Conservation (phyloP, 352 stramenopile species). For the Phytopythium sindhum region DNA sequence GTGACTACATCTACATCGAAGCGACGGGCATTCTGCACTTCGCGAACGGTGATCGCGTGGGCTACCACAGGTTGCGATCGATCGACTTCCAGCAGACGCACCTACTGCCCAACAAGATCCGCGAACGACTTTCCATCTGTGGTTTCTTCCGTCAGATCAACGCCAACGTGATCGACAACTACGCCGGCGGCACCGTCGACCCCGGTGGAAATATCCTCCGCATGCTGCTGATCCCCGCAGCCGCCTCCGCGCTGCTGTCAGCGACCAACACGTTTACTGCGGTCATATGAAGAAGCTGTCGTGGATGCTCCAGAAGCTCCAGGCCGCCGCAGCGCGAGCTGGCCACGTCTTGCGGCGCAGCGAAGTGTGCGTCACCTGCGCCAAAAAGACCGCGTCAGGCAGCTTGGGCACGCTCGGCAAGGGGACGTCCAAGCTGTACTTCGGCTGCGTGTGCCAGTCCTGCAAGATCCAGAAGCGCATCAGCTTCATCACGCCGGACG, state of each 20-base stretch:
- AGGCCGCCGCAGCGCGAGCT: not conserved
- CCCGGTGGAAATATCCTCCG: conserved; percentile 12
- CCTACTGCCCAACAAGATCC: conserved; percentile 11
- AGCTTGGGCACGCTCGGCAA: conserved; percentile 16
- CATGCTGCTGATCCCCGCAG: conserved; percentile 4
- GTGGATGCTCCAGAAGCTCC: conserved; percentile 20
- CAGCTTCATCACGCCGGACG: conserved; percentile 31
- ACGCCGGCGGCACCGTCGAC: conserved; percentile 18
- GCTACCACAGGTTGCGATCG: conserved; percentile 39
- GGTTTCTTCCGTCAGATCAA: conserved; percentile 19
- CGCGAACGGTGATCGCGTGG: conserved; percentile 20
- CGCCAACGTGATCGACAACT: conserved; percentile 25
- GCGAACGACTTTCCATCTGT: conserved; percentile 20
- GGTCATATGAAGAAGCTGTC: conserved; percentile 43
- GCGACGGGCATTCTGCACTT: conserved; percentile 25
- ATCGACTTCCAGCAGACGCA: conserved; percentile 23
- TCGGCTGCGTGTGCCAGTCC: conserved; percentile 25
- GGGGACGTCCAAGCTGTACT: conserved; percentile 18
- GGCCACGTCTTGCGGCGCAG: not conserved
- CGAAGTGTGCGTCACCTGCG: conserved; percentile 17
- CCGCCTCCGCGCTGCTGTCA: conserved; percentile 6
- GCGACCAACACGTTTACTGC: conserved; percentile 18
- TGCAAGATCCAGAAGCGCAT: conserved; percentile 37
- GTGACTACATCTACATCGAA: conserved; percentile 38
- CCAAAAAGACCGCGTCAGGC: conserved; percentile 14